These are phyloP conservation scores for Pseudonitzschia pungens DNA, from an alignment of 108 stramenopile genomes.

Conservation along the genomic window DNA sequence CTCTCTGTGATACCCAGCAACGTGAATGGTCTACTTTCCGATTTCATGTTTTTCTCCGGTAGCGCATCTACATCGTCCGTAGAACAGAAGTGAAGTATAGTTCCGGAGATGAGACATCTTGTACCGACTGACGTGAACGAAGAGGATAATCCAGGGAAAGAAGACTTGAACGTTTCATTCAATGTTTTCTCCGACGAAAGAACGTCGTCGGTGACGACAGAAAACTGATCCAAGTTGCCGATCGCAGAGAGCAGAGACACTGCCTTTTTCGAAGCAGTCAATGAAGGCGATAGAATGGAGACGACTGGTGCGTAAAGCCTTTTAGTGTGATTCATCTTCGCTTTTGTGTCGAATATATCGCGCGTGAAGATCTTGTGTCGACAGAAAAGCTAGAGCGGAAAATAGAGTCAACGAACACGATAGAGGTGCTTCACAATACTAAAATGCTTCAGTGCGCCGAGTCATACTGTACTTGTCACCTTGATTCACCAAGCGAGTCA, in stretches of 20 bases:
- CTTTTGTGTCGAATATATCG: background rate
- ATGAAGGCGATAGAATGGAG: conserved; percentile 59
- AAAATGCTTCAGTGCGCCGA: no score
- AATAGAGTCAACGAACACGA: no score
- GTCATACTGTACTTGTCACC: no score
- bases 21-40: conserved; percentile 18
- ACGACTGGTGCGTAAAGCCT: conserved; percentile 39
- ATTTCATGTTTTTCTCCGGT: background rate
- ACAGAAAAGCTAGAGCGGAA: no score
- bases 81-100: conserved; percentile 62
- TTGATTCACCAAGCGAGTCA: no score
- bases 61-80: background rate
- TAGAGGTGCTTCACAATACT: no score
- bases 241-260: conserved; percentile 38
- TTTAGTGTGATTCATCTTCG: conserved; percentile 21
- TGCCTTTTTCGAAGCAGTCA: conserved; percentile 40
- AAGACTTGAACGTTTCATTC: conserved; percentile 31
- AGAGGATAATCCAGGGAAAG: conserved; percentile 27
- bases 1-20: conserved; percentile 28
- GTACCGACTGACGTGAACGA: conserved; percentile 55
- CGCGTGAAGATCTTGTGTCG: no score
- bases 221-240: conserved; percentile 26
- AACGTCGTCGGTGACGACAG: background rate
- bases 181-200: conserved; percentile 14
- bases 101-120: conserved; percentile 47